phyloP scores from a whole-genome alignment of 148 eudicot species.

The Nepenthes mirabilis region DNA sequence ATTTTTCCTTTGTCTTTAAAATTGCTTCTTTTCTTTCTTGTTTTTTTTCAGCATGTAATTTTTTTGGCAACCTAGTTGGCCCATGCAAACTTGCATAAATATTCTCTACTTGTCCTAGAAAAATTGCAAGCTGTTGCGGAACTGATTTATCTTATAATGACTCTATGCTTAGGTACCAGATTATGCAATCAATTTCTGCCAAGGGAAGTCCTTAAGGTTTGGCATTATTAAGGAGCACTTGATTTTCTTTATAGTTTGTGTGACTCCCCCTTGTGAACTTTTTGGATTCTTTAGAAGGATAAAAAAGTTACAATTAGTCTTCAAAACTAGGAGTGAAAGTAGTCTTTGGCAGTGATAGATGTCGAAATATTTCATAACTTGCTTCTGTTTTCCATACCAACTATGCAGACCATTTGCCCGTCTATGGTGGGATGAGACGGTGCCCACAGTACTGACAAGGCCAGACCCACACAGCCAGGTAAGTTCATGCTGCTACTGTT shows the following conservation, averaged over 20 bases:
- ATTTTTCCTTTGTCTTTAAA: too few relatives aligned
- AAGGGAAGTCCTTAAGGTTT: constrained; percentile 31
- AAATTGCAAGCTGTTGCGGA: neutral
- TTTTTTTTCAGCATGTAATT: too few relatives aligned
- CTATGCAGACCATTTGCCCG: constrained; percentile 31
- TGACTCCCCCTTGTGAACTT: neutral
- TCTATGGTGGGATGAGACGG: constrained; percentile 63
- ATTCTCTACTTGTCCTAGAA: too few relatives aligned
- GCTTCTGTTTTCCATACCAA: constrained; percentile 1
- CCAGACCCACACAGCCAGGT: constrained; percentile 46
- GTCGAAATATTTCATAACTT: too few relatives aligned
- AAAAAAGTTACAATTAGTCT: too few relatives aligned
- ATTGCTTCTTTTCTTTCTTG: too few relatives aligned
- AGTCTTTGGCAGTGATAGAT: too few relatives aligned
- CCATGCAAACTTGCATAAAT: too few relatives aligned
- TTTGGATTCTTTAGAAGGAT: neutral
- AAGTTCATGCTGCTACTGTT: neutral
- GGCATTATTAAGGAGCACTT: neutral
- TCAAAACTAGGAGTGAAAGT: too few relatives aligned
- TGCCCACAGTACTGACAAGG: constrained; percentile 30
- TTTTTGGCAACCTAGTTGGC: too few relatives aligned
- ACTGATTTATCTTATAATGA: neutral
- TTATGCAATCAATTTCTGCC: constrained; percentile 33
- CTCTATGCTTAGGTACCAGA: constrained; percentile 30
- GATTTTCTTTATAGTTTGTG: neutral